A percentile compares a stretch with the other conserved stretches of the same genome.
These are phyloP conservation scores for Colletotrichum lentis DNA, from an alignment of 2,329 filamentous ascomycete species.

Conservation along the genomic window DNA sequence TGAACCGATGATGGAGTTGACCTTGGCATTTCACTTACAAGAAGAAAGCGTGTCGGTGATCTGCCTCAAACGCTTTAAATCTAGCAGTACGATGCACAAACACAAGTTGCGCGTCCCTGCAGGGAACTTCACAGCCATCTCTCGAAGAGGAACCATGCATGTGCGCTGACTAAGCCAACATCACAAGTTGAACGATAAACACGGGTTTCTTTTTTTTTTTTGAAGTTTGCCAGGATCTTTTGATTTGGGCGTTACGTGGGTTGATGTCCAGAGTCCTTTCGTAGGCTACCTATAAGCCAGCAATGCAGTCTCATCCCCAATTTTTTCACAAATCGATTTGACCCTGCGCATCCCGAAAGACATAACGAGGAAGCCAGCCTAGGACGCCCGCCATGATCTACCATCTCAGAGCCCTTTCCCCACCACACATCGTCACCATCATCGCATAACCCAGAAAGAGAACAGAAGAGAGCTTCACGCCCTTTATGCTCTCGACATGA, in stretches of 20 bases:
- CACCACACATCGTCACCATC: conserved; percentile 33
- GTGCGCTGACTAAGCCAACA: conserved; percentile 13
- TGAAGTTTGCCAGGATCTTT: conserved; percentile 41
- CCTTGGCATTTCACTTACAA: no score
- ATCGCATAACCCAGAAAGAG: conserved; percentile 38
- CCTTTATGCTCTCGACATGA: conserved; percentile 88
- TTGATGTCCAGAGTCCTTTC: conserved; percentile 51
- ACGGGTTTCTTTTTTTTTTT: conserved; percentile 41
- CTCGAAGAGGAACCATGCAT: not conserved
- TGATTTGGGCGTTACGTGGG: conserved; percentile 48
- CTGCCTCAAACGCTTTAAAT: no score
- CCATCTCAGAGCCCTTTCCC: conserved; percentile 43
- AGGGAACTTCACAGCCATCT: conserved; percentile 1
- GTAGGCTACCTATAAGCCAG: conserved; percentile 50
- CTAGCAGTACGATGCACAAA: not conserved
- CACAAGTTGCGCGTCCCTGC: not conserved
- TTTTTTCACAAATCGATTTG: conserved; percentile 40
- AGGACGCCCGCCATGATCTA: conserved; percentile 59
- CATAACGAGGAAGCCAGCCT: conserved; percentile 57
- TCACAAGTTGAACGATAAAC: conserved; percentile 25
- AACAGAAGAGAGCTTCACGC: conserved; percentile 35
- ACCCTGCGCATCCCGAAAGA: conserved; percentile 53
- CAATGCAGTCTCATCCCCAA: conserved; percentile 43
- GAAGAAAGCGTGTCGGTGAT: not conserved
- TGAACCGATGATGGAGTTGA: no score